Percentiles rank a stretch among this genome's conserved stretches.
Evolutionary conservation across 192 early-diverging fungal species (phyloP).

Genomic region (Linnemannia elongata): DNA sequence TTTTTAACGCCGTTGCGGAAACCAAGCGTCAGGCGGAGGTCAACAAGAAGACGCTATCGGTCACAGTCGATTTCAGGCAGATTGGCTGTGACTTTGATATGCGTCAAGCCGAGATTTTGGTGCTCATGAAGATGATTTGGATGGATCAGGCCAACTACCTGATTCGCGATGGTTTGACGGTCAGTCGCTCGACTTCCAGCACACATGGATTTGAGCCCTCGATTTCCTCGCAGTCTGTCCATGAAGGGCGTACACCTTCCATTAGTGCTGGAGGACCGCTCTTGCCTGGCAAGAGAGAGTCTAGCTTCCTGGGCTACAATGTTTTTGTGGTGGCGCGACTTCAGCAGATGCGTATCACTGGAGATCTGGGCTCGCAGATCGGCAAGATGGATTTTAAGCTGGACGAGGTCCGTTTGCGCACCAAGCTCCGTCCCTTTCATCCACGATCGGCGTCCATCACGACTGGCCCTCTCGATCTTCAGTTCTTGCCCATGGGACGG

Average conservation of each 20-base stretch:
- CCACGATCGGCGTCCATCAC: constrained; percentile 54
- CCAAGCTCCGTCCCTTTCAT: constrained; percentile 57
- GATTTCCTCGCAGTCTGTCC: neutral
- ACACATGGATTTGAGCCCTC: constrained; percentile 39
- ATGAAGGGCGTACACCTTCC: neutral
- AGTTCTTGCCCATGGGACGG: constrained; percentile 50
- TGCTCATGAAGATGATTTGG: constrained; percentile 79
- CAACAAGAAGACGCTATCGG: constrained; percentile 67
- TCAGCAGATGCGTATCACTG: constrained; percentile 61
- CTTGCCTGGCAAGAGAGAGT: constrained; percentile 45
- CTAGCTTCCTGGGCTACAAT: constrained; percentile 59
- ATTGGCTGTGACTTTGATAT: constrained; percentile 72
- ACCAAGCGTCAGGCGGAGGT: constrained; percentile 58
- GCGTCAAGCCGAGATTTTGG: constrained; percentile 79
- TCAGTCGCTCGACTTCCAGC: constrained; percentile 38
- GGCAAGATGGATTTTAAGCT: constrained; percentile 68
- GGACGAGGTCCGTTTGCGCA: constrained; percentile 59
- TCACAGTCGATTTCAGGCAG: constrained; percentile 70
- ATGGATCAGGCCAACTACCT: constrained; percentile 65
- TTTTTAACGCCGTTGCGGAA: constrained; percentile 71
- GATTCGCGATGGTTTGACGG: constrained; percentile 43
- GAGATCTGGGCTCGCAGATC: constrained; percentile 75
- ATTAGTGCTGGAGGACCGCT: neutral
- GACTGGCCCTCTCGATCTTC: constrained; percentile 61
- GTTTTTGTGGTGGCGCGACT: constrained; percentile 61